Evolutionary conservation across 2,329 filamentous ascomycete species (phyloP), one percentile per base, ranked within the genome.

Genomic region (Aspergillus sp.): DNA sequence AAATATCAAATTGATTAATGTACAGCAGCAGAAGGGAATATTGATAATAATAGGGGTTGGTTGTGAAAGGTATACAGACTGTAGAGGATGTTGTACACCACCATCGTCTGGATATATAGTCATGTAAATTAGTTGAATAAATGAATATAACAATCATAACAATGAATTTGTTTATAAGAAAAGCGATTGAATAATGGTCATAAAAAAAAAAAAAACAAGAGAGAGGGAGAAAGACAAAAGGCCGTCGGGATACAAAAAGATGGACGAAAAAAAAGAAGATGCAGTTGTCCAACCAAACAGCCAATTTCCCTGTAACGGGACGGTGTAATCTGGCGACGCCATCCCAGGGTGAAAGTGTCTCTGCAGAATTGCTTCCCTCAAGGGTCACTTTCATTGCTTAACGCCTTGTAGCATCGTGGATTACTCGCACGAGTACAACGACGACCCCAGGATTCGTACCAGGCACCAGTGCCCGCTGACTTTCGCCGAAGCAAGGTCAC

Each of bases 311-410:
- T 65, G 61, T 65, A 66, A 66, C 58, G 54, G 52, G 57, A 58
- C 54, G 70, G 68, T 74, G 74, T 77, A 64, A 63, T 77, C 75
- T 72, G 70, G 66, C 66, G 62, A 69, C 74, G 74, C 75, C 74
- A 75, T 66, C 68, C 65, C 68, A 69, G 73, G 74, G 72, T 71
- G 73, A 68, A 71, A 65, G 63, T 64, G 60, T 71, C 73, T 76
- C 73, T 78, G 75, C 74, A 73, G 72, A 75, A 77, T 78, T 73
- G 65, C 75, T 77, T 75, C 73, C 71, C 75, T 78, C 72, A 75
- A 76, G 73, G 49, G 52, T 78, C 61, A 66, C 60, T 62, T 71
- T 67, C 72, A 76, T 73, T 66, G 68, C 75, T 78, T 74, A 79
- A 56, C 68, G 68, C 63, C 65, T 60, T 61, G 55, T 68, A 76